Evolutionary conservation across 345 rosid species (phyloP), one percentile per base, ranked within the genome.

Genomic region (Psidium friedrichsthalianum): DNA sequence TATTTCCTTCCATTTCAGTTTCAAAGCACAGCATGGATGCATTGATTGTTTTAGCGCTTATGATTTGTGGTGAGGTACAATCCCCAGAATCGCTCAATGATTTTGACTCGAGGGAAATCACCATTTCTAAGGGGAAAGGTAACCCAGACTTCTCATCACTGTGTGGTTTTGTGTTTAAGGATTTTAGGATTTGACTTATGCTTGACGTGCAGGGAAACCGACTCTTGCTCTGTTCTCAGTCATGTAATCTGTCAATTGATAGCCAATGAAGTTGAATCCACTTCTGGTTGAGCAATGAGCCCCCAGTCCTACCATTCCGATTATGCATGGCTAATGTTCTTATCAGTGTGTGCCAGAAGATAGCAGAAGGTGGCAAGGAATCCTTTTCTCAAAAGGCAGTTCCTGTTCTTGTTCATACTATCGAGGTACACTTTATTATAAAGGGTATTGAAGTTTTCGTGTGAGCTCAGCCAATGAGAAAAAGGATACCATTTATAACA

Each of bases 11-110:
- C 40, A 47, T 83, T 84, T 61, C 93, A 96, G 99, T 96, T 87
- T 93, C 93, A 29, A 96, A 92, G 96, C 95, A 82, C 97, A 95
- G 81, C 98, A 93, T 86, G 99, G 98, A n/a, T 95, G 98, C 92
- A 93, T 96, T 58, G 99, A 96, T 87, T 95, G 96, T 90, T 87
- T 87, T 96, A 42, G 98, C 99, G 51, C 88, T 94, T 69, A 92
- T 94, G 92, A 90, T 94, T 82, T 96, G 95, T 89, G 91, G 95
- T 32, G 98, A 96, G 87, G 88, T 93, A 58, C 94, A 92, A 91
- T 92, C 89, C 89, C 90, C 87, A 58, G 87, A 87, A 51, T 91
- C 89, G 22, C 53, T 86, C 11, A 89, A 89, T 88, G 88, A 91
- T 81, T 76, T 85, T 51, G 74, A 83, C 42, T 57, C 85, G n/a